phyloP scores from a whole-genome alignment of 192 early-diverging fungal species.

The Umbelopsis ramanniana region DNA sequence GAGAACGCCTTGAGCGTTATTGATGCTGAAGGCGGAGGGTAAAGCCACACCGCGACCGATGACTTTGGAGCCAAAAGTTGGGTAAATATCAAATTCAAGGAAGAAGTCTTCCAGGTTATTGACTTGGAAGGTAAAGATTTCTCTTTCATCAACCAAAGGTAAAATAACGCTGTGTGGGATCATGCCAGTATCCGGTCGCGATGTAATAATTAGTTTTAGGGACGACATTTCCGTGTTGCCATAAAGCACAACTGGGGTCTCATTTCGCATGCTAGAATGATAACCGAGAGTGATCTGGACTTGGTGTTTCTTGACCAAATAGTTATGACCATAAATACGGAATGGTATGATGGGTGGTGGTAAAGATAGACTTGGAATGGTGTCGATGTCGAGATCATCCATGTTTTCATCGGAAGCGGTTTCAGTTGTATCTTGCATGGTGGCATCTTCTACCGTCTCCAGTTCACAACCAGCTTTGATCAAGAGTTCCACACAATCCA shows the following conservation, averaged over 20 bases:
- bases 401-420: slow-evolving; percentile 37
- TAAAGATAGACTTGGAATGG: slow-evolving; percentile 89
- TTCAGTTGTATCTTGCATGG: slow-evolving; percentile 6
- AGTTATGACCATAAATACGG: slow-evolving; percentile 98
- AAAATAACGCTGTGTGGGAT: slow-evolving; percentile 92
- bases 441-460: slow-evolving; percentile 13
- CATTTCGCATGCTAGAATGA: slow-evolving; percentile 32
- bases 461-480: slow-evolving; percentile 62
- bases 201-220: slow-evolving; percentile 83
- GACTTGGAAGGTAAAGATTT: slow-evolving; percentile 85
- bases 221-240: slow-evolving; percentile 74
- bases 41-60: slow-evolving; percentile 88
- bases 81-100: slow-evolving; percentile 94
- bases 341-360: slow-evolving; percentile 99
- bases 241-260: slow-evolving; percentile 61
- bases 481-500: slow-evolving; percentile 79
- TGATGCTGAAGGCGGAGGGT: slow-evolving; percentile 63
- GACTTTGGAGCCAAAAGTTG: slow-evolving; percentile 95
- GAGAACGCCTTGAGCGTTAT: slow-evolving; percentile 28
- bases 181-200: slow-evolving; percentile 86
- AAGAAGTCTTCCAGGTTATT: slow-evolving; percentile 75
- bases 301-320: slow-evolving; percentile 87
- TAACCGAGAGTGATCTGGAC: slow-evolving; percentile 77
- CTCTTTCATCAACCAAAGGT: slow-evolving; percentile 81
- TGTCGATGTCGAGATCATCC: slow-evolving; percentile 81